Percentiles rank a stretch among this genome's conserved stretches.
Conservation (phyloP, 78 protist genomes). For the Isochrysis galbana region DNA sequence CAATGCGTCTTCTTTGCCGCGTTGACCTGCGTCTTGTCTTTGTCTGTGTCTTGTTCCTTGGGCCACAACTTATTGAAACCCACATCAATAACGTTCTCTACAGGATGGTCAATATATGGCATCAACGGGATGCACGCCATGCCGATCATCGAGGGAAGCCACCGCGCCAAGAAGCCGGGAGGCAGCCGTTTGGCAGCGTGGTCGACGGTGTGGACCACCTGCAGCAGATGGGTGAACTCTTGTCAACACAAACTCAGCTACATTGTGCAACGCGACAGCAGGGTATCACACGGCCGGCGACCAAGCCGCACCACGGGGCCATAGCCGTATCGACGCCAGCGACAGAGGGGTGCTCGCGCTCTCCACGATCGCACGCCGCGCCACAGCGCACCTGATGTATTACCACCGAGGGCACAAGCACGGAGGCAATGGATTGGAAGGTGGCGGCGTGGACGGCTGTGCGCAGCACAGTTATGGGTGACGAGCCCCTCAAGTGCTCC, state of each 20-base stretch:
- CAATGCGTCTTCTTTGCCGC: background rate
- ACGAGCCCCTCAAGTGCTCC: background rate
- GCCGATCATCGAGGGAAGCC: background rate
- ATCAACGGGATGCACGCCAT: background rate
- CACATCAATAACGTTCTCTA: background rate
- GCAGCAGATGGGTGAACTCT: background rate
- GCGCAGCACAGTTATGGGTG: background rate
- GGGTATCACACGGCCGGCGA: no score
- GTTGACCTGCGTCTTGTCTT: background rate
- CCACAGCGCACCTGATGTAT: background rate
- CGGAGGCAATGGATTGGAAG: background rate
- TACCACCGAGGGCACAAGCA: background rate
- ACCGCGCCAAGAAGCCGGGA: background rate
- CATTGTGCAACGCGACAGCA: no score
- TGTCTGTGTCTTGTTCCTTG: background rate
- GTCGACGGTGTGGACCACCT: background rate
- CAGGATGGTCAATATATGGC: background rate
- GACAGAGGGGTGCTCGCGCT: background rate
- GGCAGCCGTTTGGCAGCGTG: background rate
- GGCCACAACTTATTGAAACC: background rate
- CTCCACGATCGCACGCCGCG: background rate
- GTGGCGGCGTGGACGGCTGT: background rate
- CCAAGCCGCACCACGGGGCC: no score
- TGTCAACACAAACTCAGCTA: no score
- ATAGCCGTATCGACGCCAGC: background rate